A percentile compares a stretch with the other conserved stretches of the same genome.
Conservation (phyloP, 1,284 basidiomycete species). For the Heliocybe sulcata region DNA sequence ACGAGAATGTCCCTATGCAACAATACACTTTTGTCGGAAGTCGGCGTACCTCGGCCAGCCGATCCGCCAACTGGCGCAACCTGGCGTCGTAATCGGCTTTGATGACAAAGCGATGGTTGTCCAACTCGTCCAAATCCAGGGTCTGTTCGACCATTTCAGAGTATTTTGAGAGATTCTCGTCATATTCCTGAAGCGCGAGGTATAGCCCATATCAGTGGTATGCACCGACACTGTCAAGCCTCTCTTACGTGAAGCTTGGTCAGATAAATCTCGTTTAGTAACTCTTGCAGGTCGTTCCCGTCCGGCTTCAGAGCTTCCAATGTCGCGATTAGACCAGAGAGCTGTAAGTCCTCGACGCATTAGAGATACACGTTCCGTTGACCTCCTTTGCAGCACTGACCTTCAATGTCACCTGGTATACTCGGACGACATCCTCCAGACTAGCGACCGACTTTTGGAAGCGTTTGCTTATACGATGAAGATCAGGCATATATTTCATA, state of each 20-base stretch:
- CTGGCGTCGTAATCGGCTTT: slow-evolving; percentile 86
- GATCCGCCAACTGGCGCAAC: slow-evolving; percentile 64
- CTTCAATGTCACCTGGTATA: slow-evolving; percentile 84
- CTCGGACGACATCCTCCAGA: slow-evolving; percentile 92
- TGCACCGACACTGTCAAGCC: not conserved
- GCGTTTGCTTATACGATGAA: slow-evolving; percentile 88
- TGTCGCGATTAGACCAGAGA: slow-evolving; percentile 69
- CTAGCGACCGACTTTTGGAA: slow-evolving; percentile 84
- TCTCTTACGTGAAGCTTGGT: slow-evolving; percentile 47
- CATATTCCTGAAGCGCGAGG: slow-evolving; percentile 45
- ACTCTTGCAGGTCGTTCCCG: slow-evolving; percentile 35
- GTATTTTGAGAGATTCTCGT: slow-evolving; percentile 67
- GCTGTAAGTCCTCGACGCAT: slow-evolving; percentile 33
- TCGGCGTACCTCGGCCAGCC: slow-evolving; percentile 49
- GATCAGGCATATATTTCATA: slow-evolving; percentile 89
- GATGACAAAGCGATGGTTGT: slow-evolving; percentile 86
- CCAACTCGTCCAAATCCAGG: slow-evolving; percentile 83
- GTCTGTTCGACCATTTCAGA: slow-evolving; percentile 95
- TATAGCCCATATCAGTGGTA: not conserved
- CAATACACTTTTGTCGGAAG: not conserved
- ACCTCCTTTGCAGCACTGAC: no score
- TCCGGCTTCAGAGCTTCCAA: slow-evolving; percentile 48
- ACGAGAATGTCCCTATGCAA: no score
- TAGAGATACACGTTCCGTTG: not conserved
- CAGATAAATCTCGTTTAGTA: slow-evolving; percentile 69